phyloP scores from a whole-genome alignment of 2,329 filamentous ascomycete genomes.

The Colletotrichum sp. region DNA sequence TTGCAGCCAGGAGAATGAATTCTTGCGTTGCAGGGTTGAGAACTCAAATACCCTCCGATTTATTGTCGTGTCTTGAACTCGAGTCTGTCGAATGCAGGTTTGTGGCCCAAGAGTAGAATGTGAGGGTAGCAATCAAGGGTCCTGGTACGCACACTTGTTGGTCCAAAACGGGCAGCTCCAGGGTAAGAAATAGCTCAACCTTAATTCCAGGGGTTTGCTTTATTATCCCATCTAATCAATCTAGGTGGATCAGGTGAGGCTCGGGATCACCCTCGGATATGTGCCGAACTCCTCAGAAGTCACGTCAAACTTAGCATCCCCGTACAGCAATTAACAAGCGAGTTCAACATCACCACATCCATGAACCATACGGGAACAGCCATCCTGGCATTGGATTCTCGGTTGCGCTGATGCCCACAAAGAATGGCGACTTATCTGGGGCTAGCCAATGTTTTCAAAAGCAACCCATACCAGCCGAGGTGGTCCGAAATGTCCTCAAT shows the following conservation, averaged over 20 bases:
- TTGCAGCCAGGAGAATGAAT: background rate
- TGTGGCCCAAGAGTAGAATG: background rate
- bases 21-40: background rate
- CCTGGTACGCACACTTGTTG: background rate
- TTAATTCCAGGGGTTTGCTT: background rate
- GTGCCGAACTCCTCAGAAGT: background rate
- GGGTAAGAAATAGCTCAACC: background rate
- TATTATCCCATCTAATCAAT: background rate
- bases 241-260: background rate
- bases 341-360: background rate
- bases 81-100: background rate
- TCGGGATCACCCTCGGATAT: background rate
- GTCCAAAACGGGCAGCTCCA: background rate
- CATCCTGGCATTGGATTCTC: background rate
- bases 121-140: background rate
- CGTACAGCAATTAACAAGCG: background rate
- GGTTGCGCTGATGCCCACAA: background rate
- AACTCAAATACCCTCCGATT: background rate
- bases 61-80: background rate
- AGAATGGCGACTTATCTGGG: fast-evolving
- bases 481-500: background rate
- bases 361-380: background rate
- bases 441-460: background rate
- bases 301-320: background rate
- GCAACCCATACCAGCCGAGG: background rate